Evolutionary conservation across 192 early-diverging fungal species (phyloP).

Genomic region (Podila epicladia): DNA sequence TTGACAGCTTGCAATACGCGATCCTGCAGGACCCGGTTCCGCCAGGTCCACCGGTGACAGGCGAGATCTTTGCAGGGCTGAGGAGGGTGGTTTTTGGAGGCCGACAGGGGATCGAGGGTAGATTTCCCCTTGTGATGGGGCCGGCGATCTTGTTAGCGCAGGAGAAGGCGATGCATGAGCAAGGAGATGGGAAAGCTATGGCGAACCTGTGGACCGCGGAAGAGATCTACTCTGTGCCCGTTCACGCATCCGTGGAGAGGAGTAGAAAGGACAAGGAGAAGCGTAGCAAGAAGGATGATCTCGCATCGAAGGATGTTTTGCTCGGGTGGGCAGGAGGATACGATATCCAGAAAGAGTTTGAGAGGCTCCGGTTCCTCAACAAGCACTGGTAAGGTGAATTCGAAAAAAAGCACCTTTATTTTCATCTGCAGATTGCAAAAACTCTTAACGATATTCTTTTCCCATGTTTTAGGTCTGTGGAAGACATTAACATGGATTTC

Average conservation of each 20-base stretch:
- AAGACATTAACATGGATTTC: conserved; percentile 41
- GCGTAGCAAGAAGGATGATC: background rate
- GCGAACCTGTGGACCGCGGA: conserved; percentile 34
- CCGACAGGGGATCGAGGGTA: background rate
- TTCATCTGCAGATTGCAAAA: background rate
- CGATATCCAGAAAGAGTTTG: conserved; percentile 43
- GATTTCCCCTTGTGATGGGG: background rate
- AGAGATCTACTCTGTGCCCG: conserved; percentile 9
- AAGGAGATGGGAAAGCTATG: background rate
- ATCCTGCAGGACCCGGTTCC: background rate
- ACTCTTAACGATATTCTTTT: background rate
- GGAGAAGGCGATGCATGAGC: background rate
- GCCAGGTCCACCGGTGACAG: background rate
- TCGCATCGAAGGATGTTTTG: background rate
- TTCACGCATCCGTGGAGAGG: background rate
- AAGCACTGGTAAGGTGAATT: background rate
- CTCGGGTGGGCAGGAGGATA: conserved; percentile 55
- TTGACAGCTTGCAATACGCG: background rate
- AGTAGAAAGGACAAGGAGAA: background rate
- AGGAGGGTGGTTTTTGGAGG: background rate
- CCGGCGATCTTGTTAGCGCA: background rate
- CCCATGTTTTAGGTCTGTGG: conserved; percentile 32
- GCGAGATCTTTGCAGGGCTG: background rate
- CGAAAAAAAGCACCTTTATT: background rate
- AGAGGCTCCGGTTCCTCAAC: conserved; percentile 35